Conservation (phyloP, 192 early-diverging fungal species). For the Coemansia sp. region DNA sequence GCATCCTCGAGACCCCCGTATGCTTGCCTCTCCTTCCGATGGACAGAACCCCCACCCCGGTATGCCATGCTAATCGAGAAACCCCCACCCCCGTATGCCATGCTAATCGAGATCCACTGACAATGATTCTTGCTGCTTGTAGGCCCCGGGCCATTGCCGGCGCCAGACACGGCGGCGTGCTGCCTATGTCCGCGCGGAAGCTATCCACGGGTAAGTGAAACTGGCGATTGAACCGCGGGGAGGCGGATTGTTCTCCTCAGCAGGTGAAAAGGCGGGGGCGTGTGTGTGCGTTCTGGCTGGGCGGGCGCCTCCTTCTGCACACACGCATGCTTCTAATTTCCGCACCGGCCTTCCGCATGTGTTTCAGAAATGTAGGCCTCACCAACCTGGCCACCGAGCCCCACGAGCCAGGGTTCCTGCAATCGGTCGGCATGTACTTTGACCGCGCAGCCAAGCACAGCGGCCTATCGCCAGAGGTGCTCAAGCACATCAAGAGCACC, state of each 20-base stretch:
- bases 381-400: constrained; percentile 59
- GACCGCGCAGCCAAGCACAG: constrained; percentile 73
- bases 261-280: too few species aligned
- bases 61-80: too few species aligned
- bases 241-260: too few species aligned
- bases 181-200: constrained; percentile 10
- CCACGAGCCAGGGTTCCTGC: constrained; percentile 71
- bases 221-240: too few species aligned
- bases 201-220: constrained; percentile 19
- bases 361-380: constrained; percentile 9
- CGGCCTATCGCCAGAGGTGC: constrained; percentile 59
- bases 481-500: constrained; percentile 71
- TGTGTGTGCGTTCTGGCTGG: too few species aligned
- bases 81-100: too few species aligned
- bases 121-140: background rate
- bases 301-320: too few species aligned
- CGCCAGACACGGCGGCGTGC: background rate
- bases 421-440: constrained; percentile 72
- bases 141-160: constrained; percentile 1
- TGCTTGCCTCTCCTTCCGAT: background rate
- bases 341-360: too few species aligned
- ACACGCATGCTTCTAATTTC: background rate
- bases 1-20: background rate
- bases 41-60: too few species aligned
- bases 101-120: too few species aligned